Percentiles rank a stretch among this genome's conserved stretches.
These are phyloP conservation scores for Kurtzmaniella fragi DNA, from an alignment of 805 yeast species.

Conservation along the genomic window DNA sequence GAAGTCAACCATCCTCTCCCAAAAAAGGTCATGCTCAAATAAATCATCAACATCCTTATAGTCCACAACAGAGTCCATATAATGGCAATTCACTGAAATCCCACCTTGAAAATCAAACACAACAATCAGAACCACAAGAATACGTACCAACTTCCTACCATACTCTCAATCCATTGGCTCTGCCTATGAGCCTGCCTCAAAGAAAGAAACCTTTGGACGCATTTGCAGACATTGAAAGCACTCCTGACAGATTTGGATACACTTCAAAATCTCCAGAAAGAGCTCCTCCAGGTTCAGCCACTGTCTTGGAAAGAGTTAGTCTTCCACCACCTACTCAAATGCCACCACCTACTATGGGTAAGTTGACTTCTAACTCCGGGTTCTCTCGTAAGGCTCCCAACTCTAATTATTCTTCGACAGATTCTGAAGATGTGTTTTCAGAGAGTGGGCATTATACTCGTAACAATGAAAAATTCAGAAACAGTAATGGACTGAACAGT, in stretches of 20 bases:
- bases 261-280: background rate
- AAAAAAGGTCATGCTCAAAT: too few relatives aligned
- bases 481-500: constrained; percentile 21
- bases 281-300: background rate
- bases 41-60: too few relatives aligned
- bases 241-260: too few relatives aligned
- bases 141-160: too few relatives aligned
- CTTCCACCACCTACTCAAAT: constrained; percentile 2
- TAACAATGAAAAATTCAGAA: constrained; percentile 6
- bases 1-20: too few relatives aligned
- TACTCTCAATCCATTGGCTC: too few relatives aligned
- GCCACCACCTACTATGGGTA: background rate
- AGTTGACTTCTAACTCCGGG: too few relatives aligned
- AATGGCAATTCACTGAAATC: too few relatives aligned
- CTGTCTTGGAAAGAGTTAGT: background rate
- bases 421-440: constrained; percentile 13
- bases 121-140: background rate
- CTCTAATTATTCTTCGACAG: constrained; percentile 3
- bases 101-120: background rate
- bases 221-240: too few relatives aligned
- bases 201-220: background rate
- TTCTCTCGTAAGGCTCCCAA: background rate
- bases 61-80: too few relatives aligned
- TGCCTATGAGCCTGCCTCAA: too few relatives aligned
- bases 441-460: constrained; percentile 1